phyloP scores from a whole-genome alignment of 163 green algal species.

The Coccomyxa subellipsoidea region DNA sequence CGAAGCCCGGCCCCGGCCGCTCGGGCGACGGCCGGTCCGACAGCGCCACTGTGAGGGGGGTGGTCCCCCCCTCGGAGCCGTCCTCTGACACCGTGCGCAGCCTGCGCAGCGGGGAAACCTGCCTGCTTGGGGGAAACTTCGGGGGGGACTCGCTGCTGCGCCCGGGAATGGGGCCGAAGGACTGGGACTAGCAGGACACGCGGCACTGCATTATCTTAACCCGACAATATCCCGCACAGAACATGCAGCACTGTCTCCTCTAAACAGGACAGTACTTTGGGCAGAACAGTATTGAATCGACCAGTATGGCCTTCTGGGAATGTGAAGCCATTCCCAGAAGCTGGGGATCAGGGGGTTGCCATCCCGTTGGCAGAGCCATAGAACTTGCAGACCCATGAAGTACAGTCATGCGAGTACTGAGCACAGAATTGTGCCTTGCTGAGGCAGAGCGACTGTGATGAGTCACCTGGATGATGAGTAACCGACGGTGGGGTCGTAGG shows the following conservation, averaged over 20 bases:
- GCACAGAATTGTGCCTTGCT: too few species aligned
- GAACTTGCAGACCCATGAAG: too few species aligned
- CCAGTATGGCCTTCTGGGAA: too few species aligned
- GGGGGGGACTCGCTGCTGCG: too few species aligned
- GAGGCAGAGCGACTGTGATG: not conserved
- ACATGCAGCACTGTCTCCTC: not conserved
- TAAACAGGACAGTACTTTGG: not conserved
- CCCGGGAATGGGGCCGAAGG: too few species aligned
- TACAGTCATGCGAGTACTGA: too few species aligned
- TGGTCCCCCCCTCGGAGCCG: not conserved
- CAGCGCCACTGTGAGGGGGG: conserved; percentile 2
- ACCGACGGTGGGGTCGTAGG: conserved; percentile 39
- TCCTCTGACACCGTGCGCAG: not conserved
- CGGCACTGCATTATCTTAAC: not conserved
- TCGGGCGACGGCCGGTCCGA: not conserved
- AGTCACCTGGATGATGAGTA: conserved; percentile 5
- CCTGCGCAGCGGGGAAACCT: not conserved
- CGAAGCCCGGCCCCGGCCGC: not conserved
- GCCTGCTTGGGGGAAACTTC: not conserved
- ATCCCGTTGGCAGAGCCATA: too few species aligned
- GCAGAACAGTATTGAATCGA: too few species aligned
- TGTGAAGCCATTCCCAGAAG: too few species aligned
- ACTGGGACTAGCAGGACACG: not conserved
- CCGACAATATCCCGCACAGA: not conserved
- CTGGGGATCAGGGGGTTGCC: too few species aligned